phyloP scores from a whole-genome alignment of 176 grass and related monocot genomes.

The Neostapfia colusana region DNA sequence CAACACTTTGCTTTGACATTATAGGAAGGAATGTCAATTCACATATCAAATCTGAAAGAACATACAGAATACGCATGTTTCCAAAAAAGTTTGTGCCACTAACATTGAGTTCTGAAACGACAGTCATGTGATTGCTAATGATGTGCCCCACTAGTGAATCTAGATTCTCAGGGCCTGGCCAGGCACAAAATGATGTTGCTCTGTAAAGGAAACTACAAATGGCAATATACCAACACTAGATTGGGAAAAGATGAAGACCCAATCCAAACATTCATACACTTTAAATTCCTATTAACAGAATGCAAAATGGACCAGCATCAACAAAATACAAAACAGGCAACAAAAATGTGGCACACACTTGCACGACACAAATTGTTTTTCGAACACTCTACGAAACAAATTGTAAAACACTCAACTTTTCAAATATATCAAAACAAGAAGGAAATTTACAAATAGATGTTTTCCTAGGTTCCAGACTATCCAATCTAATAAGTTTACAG shows the following conservation, averaged over 20 bases:
- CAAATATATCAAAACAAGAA: background rate
- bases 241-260: background rate
- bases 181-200: constrained; percentile 1
- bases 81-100: background rate
- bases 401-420: constrained; percentile 16
- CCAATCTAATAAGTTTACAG: constrained; percentile 1
- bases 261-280: constrained; percentile 16
- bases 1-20: background rate
- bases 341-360: background rate
- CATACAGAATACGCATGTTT: no score
- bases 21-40: background rate
- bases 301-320: background rate
- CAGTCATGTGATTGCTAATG: background rate
- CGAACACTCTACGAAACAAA: no score
- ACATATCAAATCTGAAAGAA: no score
- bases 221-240: constrained; percentile 11
- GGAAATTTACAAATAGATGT: background rate
- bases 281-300: background rate
- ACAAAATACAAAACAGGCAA: background rate
- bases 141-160: background rate
- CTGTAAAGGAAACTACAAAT: constrained; percentile 2
- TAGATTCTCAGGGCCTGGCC: background rate
- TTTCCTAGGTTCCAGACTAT: constrained; percentile 5
- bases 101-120: background rate
- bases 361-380: background rate